These are phyloP conservation scores for Fusarium torreyae DNA, from an alignment of 2,329 filamentous ascomycete species.

Conservation along the genomic window DNA sequence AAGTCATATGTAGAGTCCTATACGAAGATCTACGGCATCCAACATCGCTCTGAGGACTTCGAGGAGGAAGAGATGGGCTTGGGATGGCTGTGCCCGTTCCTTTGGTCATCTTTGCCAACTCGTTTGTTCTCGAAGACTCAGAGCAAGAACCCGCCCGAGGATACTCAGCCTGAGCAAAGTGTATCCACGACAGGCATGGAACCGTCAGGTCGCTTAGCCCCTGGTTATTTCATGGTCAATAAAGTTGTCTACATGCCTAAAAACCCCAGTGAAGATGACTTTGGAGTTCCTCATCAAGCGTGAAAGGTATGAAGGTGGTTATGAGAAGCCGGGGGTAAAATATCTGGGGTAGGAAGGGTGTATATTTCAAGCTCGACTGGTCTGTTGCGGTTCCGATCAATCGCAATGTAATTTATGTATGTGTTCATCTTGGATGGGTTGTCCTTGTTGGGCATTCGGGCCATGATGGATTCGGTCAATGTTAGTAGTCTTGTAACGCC, in stretches of 20 bases:
- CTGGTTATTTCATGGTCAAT: too few relatives aligned
- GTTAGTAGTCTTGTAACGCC: neutral
- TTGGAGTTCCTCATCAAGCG: neutral
- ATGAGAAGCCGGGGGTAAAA: too few relatives aligned
- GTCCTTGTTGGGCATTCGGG: neutral
- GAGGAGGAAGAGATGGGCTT: too few relatives aligned
- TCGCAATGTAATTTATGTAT: too few relatives aligned
- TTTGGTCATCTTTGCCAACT: neutral
- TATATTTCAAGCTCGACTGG: too few relatives aligned
- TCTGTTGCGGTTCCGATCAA: too few relatives aligned
- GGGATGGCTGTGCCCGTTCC: neutral
- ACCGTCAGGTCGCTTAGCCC: neutral
- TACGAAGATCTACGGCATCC: too few relatives aligned
- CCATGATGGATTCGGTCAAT: neutral
- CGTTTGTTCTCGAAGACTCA: neutral
- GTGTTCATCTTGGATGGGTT: too few relatives aligned
- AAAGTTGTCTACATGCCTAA: neutral
- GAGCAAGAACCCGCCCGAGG: neutral
- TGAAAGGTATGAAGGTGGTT: too few relatives aligned
- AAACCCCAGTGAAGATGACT: neutral
- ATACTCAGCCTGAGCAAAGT: neutral
- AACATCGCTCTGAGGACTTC: too few relatives aligned
- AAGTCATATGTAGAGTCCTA: too few relatives aligned
- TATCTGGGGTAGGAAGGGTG: too few relatives aligned
- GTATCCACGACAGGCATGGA: neutral